These are phyloP conservation scores for Endocalyx cinctus DNA, from an alignment of 2,329 filamentous ascomycete species.

Conservation along the genomic window DNA sequence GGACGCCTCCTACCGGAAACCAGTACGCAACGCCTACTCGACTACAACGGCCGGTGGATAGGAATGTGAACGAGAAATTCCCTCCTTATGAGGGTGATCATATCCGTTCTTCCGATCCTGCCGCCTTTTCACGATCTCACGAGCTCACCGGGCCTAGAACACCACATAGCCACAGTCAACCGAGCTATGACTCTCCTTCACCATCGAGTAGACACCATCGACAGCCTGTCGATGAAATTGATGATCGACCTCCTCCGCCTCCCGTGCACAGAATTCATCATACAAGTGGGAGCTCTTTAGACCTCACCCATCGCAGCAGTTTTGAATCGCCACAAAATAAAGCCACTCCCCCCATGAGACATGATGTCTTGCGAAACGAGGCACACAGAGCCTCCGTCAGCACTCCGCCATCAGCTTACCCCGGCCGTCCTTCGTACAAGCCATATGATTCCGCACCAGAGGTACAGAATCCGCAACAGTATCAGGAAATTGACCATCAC, in stretches of 20 bases:
- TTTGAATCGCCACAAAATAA: constrained; percentile 40
- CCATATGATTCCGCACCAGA: constrained; percentile 45
- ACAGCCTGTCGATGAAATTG: constrained; percentile 35
- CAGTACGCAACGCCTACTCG: constrained; percentile 33
- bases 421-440: constrained; percentile 49
- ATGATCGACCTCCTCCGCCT: constrained; percentile 48
- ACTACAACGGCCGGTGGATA: constrained; percentile 15
- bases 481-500: constrained; percentile 29
- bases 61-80: constrained; percentile 18
- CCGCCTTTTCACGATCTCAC: constrained; percentile 28
- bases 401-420: constrained; percentile 39
- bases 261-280: constrained; percentile 50
- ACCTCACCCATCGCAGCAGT: constrained; percentile 34
- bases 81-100: constrained; percentile 22
- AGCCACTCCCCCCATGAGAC: constrained; percentile 46
- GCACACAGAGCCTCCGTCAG: constrained; percentile 48
- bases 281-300: constrained; percentile 38
- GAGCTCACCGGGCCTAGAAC: constrained; percentile 18
- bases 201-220: constrained; percentile 22
- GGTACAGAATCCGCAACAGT: constrained; percentile 25
- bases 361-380: constrained; percentile 53
- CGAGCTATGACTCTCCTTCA: constrained; percentile 15
- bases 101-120: constrained; percentile 29
- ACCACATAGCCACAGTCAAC: constrained; percentile 13
- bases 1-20: constrained; percentile 31